Base-by-base conservation (phyloP, 495 filamentous ascomycete genomes). In the Bombardia bombarda region DNA sequence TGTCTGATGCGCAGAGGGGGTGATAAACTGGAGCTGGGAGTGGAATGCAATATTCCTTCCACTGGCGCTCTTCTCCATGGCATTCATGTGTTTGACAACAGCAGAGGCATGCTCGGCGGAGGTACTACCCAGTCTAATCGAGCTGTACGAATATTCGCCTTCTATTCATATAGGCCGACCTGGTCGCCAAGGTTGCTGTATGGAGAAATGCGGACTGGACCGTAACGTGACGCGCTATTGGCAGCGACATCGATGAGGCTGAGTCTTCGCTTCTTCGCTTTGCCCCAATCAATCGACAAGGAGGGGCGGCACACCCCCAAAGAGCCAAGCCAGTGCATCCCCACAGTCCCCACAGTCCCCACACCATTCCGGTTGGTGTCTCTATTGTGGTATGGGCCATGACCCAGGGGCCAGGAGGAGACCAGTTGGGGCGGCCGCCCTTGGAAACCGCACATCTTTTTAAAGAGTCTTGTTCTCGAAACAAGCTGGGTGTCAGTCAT, bases 191-290 rank as follows among this genome's bases (percentile, higher is more conserved):
- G 43, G 33, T 31, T 31, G 24, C 18, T 42, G 46, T 46, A 43
- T 30, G 46, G 43, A 14, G n/a, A n/a, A n/a, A 37, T 33, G 33
- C 55, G 55, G 55, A 43, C 49, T 47, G 48, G 46, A 43, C 55
- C 51, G 55, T 49, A 31, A 18, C 36, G 39, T 40, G 47, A 45
- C 31, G 53, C 45, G 47, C 51, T 55, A 43, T 50, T 32, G 50
- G 49, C 36, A 42, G 45, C 34, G 37, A 17, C 26, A 36, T 18
- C 32, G 31, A 52, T 58, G 55, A 58, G 55, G 55, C 52, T 55
- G 55, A 55, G 52, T 40, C n/a, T n/a, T n/a, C n/a, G n/a, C n/a
- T n/a, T 36, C n/a, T 13, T 12, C 10, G 20, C 28, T 39, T 49
- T 26, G 35, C 33, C 25, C 45, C 45, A 53, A 46, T 49, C 41